These are phyloP conservation scores for Amorphotheca resinae DNA, from an alignment of 495 filamentous ascomycete genomes.

Conservation along the genomic window DNA sequence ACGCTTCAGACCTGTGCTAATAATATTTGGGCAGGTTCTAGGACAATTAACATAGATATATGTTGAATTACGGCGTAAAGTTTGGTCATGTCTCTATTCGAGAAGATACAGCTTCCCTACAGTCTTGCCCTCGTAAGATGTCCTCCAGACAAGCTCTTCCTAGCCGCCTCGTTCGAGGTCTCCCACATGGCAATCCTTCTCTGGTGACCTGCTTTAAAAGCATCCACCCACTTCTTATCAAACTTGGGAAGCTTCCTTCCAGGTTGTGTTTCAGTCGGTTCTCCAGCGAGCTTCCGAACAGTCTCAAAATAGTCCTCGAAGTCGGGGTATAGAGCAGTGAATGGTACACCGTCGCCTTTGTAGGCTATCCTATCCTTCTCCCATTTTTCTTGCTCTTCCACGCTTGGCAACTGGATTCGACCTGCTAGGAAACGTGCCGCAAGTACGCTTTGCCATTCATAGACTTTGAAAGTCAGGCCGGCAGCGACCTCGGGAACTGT, in stretches of 20 bases:
- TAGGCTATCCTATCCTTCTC: constrained; percentile 24
- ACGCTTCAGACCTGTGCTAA: too few species aligned
- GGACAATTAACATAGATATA: too few species aligned
- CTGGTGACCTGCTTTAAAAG: constrained; percentile 35
- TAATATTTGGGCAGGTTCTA: too few species aligned
- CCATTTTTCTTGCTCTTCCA: constrained; percentile 29
- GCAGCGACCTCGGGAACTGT: constrained; percentile 32
- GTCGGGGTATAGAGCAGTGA: constrained; percentile 11
- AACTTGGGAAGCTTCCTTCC: constrained; percentile 36
- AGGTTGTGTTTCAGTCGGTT: constrained; percentile 16
- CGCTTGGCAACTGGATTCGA: constrained; percentile 23
- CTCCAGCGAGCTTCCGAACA: constrained; percentile 33
- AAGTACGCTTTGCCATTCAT: constrained; percentile 49
- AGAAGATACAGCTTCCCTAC: too few species aligned
- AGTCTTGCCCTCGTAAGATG: too few species aligned
- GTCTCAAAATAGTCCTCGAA: constrained; percentile 41
- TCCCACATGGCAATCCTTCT: constrained; percentile 7
- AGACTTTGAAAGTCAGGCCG: constrained; percentile 46
- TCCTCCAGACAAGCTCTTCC: too few species aligned
- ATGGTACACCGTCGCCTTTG: constrained; percentile 19
- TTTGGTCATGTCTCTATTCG: too few species aligned
- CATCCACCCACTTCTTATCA: constrained; percentile 33
- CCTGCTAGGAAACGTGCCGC: constrained; percentile 43
- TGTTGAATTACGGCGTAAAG: too few species aligned
- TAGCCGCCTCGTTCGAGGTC: too few species aligned